Base-by-base conservation (phyloP, 2,329 filamentous ascomycete species). In the Grosmannia serpens region DNA sequence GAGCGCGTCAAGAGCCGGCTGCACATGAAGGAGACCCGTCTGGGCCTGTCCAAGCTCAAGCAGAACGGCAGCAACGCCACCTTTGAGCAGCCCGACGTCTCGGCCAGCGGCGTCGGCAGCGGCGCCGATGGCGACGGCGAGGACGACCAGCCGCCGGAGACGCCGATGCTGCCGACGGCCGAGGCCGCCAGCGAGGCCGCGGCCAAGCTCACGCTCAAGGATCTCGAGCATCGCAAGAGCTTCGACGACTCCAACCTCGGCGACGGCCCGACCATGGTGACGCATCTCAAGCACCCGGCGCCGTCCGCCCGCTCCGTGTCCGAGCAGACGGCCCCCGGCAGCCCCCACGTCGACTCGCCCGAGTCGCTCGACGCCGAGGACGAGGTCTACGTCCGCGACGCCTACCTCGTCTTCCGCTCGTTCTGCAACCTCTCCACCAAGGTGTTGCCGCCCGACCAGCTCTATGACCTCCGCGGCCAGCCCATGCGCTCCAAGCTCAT, bases 361-460 rank as follows among this genome's bases (percentile, higher is more conserved):
- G 84, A 89, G 58, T 74, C 77, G 24, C 73, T 84, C 24, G 85
- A 87, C 58, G 79, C 80, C 31, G 91, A 96, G 69, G 94, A 99
- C 67, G 94, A 99, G 69, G 89, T 97, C 24, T 97, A 95, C 69
- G 91, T 97, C 66, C 89, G 94, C 65, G 94, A 99, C 73, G 91
- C 94, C 11, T 99, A 97, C 71, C 82, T 99, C 26, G 91, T 99
- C 52, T 97, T 99, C 75, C 84, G 94, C 35, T 96, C 94, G 3
- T 94, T 99, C 75, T 99, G 95, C 78, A 96, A 96, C 72, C 77
- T 99, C 52, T 96, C 92, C 60, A 96, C 92, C 62, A 99, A 99
- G 70, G 77, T 91, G 47, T 77, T 99, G 29, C 84, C 89, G 10
- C 85, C 91, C 2, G 94, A 99, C 62, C 91, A 97, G 70, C 84